Evolutionary conservation across 2,329 filamentous ascomycete species (phyloP).

Genomic region (Penicillium rolfsii): DNA sequence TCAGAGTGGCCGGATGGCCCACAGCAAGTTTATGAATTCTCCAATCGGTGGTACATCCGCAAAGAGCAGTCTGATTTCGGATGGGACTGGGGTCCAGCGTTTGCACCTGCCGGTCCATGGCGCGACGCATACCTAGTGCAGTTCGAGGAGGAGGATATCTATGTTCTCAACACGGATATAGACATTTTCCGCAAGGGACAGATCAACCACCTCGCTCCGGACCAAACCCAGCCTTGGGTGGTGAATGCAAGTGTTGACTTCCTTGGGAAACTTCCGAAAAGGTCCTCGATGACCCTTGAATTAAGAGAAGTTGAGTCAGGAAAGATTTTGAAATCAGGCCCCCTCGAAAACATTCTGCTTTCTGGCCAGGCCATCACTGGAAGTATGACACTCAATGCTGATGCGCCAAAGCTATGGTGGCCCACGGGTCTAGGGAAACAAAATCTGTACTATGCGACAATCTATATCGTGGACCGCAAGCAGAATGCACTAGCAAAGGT

Average conservation of each 20-base stretch:
- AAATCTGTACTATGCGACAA: constrained; percentile 59
- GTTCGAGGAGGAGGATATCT: constrained; percentile 48
- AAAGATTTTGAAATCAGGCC: constrained; percentile 42
- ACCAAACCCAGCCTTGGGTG: constrained; percentile 62
- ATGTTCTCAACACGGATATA: constrained; percentile 58
- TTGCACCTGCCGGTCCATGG: constrained; percentile 67
- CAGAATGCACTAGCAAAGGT: constrained; percentile 48
- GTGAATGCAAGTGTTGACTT: constrained; percentile 65
- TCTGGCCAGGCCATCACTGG: constrained; percentile 55
- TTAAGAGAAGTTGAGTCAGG: constrained; percentile 51
- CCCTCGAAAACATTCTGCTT: constrained; percentile 46
- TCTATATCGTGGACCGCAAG: constrained; percentile 49
- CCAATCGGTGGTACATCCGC: constrained; percentile 59
- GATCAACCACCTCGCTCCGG: constrained; percentile 60
- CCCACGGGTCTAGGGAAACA: constrained; percentile 61
- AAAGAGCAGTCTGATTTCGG: constrained; percentile 68
- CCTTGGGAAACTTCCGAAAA: constrained; percentile 52
- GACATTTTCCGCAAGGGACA: constrained; percentile 64
- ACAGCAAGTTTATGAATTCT: constrained; percentile 56
- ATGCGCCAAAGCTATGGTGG: constrained; percentile 63
- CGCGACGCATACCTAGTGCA: constrained; percentile 62
- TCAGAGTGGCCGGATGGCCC: constrained; percentile 55
- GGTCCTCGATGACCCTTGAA: constrained; percentile 51
- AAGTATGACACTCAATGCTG: constrained; percentile 47
- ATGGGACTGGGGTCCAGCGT: constrained; percentile 67